phyloP scores from a whole-genome alignment of 2,329 filamentous ascomycete genomes.

The Calcarisporium arbuscula region DNA sequence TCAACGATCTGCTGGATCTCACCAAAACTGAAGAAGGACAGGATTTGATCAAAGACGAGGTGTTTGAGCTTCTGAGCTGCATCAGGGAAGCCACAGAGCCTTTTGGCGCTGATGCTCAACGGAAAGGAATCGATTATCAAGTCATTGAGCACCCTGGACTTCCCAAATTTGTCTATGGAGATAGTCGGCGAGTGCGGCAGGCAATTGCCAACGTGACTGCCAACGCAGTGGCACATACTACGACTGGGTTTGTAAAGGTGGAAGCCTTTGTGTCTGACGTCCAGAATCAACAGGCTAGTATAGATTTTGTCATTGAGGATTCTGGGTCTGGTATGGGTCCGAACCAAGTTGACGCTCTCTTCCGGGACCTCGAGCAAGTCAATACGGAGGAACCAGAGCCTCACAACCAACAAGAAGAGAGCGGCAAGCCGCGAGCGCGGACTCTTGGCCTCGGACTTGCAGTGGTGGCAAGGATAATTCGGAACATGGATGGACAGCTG shows the following conservation, averaged over 20 bases:
- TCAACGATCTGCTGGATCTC: slow-evolving; percentile 83
- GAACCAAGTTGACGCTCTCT: slow-evolving; percentile 50
- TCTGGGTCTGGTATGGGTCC: slow-evolving; percentile 67
- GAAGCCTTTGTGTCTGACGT: slow-evolving; percentile 59
- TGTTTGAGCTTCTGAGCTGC: slow-evolving; percentile 65
- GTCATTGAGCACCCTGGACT: slow-evolving; percentile 62
- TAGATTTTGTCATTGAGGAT: slow-evolving; percentile 73
- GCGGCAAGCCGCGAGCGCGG: slow-evolving; percentile 25
- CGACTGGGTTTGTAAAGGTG: slow-evolving; percentile 59
- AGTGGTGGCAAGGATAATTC: slow-evolving; percentile 75
- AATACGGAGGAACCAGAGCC: slow-evolving; percentile 36
- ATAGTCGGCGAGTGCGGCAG: slow-evolving; percentile 74
- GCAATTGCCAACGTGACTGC: slow-evolving; percentile 76
- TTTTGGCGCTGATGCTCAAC: slow-evolving; percentile 65
- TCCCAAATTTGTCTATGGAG: slow-evolving; percentile 67
- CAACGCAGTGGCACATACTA: slow-evolving; percentile 78
- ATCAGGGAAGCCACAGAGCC: slow-evolving; percentile 71
- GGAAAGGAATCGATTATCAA: slow-evolving; percentile 68
- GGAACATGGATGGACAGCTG: slow-evolving; percentile 87
- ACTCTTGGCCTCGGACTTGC: slow-evolving; percentile 79
- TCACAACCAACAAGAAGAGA: slow-evolving; percentile 13
- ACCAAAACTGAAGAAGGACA: slow-evolving; percentile 84
- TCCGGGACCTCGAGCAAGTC: slow-evolving; percentile 55
- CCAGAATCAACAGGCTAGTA: slow-evolving; percentile 46
- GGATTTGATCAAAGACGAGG: slow-evolving; percentile 70